Evolutionary conservation across 2,329 filamentous ascomycete genomes (phyloP), one percentile per base, ranked within the genome.

Genomic region (Colletotrichum sp.): DNA sequence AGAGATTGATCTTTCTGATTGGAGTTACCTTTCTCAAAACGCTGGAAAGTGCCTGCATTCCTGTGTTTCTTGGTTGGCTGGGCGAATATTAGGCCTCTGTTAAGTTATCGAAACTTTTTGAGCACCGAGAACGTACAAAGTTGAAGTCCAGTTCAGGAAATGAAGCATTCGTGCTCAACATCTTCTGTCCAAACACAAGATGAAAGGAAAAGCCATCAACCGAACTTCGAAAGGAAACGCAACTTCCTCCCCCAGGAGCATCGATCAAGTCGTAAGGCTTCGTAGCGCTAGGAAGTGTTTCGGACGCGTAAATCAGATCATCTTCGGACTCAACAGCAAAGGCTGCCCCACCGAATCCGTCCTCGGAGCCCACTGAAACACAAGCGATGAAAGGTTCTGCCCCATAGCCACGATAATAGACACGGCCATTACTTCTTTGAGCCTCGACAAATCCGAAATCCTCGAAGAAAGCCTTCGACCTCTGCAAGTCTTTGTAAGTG

Each of bases 361-460:
- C 84, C 79, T 86, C 82, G 67, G 82, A 79, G 3, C 88, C 86
- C 63, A 84, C 83, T 74, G 86, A 85, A 62, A 90, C 87, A 77
- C 90, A 91, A 59, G 92, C 86, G 4, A 92, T 84, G 80, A 91
- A 93, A 13, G 90, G 90, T 77, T 93, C 91, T 9, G 83, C 83
- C 13, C 92, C 91, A 79, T 92, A 93, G 21, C 92, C 92, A 48
- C 90, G 88, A 81, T 89, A 92, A 84, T 90, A 93, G 36, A 90
- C 88, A 72, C 83, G 86, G 61, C 87, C 83, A 30, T 84, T 85
- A 3, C 81, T 78, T 67, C 80, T 81, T 74, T 84, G 83, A 9
- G 80, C 79, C 77, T 86, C 83, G 43, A 78, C 80, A 79, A 89
- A 87, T 74, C 88, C 88, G 77, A 90, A 90, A 81, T 89, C 87